Percentiles rank a stretch among this genome's conserved stretches.
Conservation (phyloP, 176 grass and related monocot species). For the Oryza officinalis region DNA sequence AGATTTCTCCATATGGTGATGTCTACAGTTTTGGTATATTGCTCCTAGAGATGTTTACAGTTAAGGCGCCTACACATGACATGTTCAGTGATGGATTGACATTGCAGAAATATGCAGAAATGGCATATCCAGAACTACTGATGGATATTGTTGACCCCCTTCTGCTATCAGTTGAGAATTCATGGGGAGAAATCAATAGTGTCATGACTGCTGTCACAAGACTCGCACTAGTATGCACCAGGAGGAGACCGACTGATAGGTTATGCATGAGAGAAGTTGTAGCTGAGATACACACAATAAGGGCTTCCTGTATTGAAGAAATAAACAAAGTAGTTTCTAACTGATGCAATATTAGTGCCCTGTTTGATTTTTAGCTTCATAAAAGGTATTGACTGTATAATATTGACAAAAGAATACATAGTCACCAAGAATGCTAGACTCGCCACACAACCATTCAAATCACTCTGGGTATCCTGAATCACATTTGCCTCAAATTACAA, state of each 20-base stretch:
- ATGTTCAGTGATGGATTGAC: constrained; percentile 38
- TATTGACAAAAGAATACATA: neutral
- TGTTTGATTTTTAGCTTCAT: neutral
- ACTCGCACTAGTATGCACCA: constrained; percentile 35
- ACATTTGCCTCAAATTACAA: too few relatives aligned
- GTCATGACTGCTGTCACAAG: constrained; percentile 14
- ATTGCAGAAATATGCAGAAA: constrained; percentile 29
- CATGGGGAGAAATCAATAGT: neutral
- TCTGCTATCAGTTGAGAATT: constrained; percentile 31
- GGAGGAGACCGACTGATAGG: constrained; percentile 22
- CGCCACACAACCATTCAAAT: too few relatives aligned
- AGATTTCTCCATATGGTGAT: constrained; percentile 38
- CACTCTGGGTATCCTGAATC: too few relatives aligned
- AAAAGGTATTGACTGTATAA: too few relatives aligned
- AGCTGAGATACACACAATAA: constrained; percentile 19
- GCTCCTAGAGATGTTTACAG: constrained; percentile 56
- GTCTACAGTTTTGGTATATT: constrained; percentile 58
- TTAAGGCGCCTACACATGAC: constrained; percentile 39
- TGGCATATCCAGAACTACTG: constrained; percentile 21
- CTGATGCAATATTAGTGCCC: constrained; percentile 1
- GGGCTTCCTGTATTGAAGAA: neutral
- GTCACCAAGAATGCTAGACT: too few relatives aligned
- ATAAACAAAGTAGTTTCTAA: neutral
- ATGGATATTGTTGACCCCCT: constrained; percentile 32
- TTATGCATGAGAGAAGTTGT: constrained; percentile 18